Evolutionary conservation across 2,329 filamentous ascomycete genomes (phyloP).

Genomic region (Hymenoscyphus fructigenus): DNA sequence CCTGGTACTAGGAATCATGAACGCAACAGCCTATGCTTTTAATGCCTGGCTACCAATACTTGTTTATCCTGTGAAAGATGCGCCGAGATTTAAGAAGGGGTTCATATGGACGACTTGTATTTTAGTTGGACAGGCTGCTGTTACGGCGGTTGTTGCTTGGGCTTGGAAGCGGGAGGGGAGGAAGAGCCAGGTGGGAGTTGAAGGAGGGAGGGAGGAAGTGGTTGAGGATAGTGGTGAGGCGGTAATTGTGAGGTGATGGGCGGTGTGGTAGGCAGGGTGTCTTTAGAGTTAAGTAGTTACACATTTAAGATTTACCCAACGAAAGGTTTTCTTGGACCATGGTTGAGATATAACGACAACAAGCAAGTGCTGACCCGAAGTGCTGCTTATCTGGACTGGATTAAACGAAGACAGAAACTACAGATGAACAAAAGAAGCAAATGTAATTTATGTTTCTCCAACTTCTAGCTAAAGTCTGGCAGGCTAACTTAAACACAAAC

Average conservation of each 20-base stretch:
- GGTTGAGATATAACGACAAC: too few species aligned
- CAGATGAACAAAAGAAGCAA: too few species aligned
- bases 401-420: too few species aligned
- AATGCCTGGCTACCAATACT: slow-evolving; percentile 46
- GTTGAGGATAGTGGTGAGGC: background rate
- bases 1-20: slow-evolving; percentile 50
- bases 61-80: slow-evolving; percentile 35
- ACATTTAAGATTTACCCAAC: too few species aligned
- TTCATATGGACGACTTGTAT: slow-evolving; percentile 29
- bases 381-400: too few species aligned
- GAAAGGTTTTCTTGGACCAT: too few species aligned
- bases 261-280: too few species aligned
- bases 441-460: too few species aligned
- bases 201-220: background rate
- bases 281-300: too few species aligned
- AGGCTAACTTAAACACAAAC: too few species aligned
- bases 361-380: too few species aligned
- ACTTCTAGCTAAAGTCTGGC: too few species aligned
- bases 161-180: slow-evolving; percentile 8
- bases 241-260: background rate
- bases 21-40: slow-evolving; percentile 45
- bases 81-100: slow-evolving; percentile 43
- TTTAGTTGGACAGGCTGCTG: background rate
- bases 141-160: slow-evolving; percentile 5
- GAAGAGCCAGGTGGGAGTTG: slow-evolving; percentile 1